These are phyloP conservation scores for Colletotrichum sp. DNA, from an alignment of 2,329 filamentous ascomycete genomes.

Conservation along the genomic window DNA sequence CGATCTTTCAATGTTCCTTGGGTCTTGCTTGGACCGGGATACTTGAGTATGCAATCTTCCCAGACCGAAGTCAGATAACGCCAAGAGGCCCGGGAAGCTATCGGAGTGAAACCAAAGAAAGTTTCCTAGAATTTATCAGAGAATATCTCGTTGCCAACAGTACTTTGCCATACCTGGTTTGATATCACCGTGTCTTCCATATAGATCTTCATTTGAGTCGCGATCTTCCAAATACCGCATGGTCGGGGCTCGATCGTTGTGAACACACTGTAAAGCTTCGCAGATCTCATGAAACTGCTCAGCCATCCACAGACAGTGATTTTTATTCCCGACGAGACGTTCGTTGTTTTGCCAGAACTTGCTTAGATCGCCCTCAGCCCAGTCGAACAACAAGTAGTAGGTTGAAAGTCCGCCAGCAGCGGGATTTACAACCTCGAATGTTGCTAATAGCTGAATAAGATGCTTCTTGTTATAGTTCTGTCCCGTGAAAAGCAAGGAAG, in stretches of 20 bases:
- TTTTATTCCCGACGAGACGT: background rate
- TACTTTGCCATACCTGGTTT: background rate
- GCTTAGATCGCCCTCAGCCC: background rate
- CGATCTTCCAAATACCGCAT: background rate
- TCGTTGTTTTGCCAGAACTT: constrained; percentile 7
- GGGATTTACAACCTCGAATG: background rate
- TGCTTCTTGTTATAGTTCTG: background rate
- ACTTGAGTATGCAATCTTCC: background rate
- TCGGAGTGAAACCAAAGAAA: background rate
- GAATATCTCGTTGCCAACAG: background rate
- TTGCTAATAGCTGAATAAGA: constrained; percentile 1
- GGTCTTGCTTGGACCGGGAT: background rate
- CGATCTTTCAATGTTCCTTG: constrained; percentile 8
- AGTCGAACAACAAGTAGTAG: constrained; percentile 1
- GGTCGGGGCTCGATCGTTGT: background rate
- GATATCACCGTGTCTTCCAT: constrained; percentile 6
- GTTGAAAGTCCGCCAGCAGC: background rate
- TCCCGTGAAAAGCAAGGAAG: background rate
- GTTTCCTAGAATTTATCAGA: background rate
- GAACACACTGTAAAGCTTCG: background rate
- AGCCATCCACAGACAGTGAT: constrained; percentile 3
- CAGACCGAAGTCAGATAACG: background rate
- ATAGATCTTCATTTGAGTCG: background rate
- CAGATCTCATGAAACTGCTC: background rate
- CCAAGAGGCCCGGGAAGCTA: background rate